phyloP scores from a whole-genome alignment of 331 rosid species.

The Arachis monticola region DNA sequence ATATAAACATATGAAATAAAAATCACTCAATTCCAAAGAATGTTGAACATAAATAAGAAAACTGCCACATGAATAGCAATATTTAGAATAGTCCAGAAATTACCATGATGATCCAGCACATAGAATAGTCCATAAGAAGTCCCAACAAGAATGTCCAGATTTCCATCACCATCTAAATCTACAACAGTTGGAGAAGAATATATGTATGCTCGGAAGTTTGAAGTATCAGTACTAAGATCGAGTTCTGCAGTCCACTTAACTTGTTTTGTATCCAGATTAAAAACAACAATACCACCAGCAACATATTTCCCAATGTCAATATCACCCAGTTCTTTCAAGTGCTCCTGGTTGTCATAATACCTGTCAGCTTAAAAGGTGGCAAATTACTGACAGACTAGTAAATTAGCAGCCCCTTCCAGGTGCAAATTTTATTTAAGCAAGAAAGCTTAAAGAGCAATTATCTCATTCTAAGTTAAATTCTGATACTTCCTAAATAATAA shows the following conservation, averaged over 20 bases:
- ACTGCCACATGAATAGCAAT: conserved; percentile 23
- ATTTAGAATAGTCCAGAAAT: conserved; percentile 15
- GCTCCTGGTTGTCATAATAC: conserved; percentile 93
- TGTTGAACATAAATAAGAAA: conserved; percentile 8
- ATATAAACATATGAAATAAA: background rate
- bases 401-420: conserved; percentile 23
- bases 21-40: conserved; percentile 9
- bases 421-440: conserved; percentile 20
- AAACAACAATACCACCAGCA: conserved; percentile 92
- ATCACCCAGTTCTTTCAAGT: conserved; percentile 86
- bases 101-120: conserved; percentile 94
- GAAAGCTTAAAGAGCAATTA: conserved; percentile 19
- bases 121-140: conserved; percentile 94
- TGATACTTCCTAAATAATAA: conserved; percentile 10
- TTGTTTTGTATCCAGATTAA: conserved; percentile 90
- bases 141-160: conserved; percentile 92
- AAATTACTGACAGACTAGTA: conserved; percentile 47
- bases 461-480: conserved; percentile 3
- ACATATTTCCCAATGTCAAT: conserved; percentile 90
- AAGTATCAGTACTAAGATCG: conserved; percentile 89
- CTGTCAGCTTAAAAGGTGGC: conserved; percentile 60
- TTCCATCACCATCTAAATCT: conserved; percentile 98
- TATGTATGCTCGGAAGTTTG: conserved; percentile 72
- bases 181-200: conserved; percentile 89
- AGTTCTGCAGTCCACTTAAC: conserved; percentile 91